Evolutionary conservation across 2,329 filamentous ascomycete genomes (phyloP).

Genomic region (Whalleya microplaca): DNA sequence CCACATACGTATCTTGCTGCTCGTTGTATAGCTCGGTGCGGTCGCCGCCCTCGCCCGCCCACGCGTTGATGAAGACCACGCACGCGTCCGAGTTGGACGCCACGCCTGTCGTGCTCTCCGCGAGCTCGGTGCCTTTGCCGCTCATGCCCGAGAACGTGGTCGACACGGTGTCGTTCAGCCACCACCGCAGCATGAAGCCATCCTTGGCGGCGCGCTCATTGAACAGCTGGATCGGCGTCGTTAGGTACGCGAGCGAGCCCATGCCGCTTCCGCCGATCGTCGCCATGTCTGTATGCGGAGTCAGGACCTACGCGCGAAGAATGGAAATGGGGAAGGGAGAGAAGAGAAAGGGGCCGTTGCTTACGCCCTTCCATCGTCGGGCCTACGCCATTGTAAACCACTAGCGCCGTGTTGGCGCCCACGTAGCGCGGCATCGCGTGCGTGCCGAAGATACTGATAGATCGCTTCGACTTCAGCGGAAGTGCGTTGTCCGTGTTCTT

Average conservation of each 20-base stretch:
- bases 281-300: slow-evolving; percentile 1
- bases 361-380: slow-evolving; percentile 13
- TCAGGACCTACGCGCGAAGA: background rate
- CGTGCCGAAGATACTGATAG: slow-evolving; percentile 53
- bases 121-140: slow-evolving; percentile 2
- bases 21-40: too few relatives aligned
- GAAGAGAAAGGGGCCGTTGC: background rate
- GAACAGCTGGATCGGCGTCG: slow-evolving; percentile 7
- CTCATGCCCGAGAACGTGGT: background rate
- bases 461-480: slow-evolving; percentile 52
- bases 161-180: slow-evolving; percentile 6
- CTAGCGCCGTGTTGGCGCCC: slow-evolving; percentile 4
- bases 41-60: too few relatives aligned
- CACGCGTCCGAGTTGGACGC: too few relatives aligned
- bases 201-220: slow-evolving; percentile 7
- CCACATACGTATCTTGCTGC: too few relatives aligned
- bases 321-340: background rate
- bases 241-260: slow-evolving; percentile 9
- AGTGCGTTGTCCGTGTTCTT: slow-evolving; percentile 61
- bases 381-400: slow-evolving; percentile 4
- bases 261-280: slow-evolving; percentile 7
- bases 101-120: too few relatives aligned
- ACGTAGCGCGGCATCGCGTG: slow-evolving; percentile 48
- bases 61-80: too few relatives aligned
- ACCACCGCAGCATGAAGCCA: slow-evolving; percentile 12